phyloP scores from a whole-genome alignment of 768 basidiomycete genomes.

The Kwoniella dendrophila region DNA sequence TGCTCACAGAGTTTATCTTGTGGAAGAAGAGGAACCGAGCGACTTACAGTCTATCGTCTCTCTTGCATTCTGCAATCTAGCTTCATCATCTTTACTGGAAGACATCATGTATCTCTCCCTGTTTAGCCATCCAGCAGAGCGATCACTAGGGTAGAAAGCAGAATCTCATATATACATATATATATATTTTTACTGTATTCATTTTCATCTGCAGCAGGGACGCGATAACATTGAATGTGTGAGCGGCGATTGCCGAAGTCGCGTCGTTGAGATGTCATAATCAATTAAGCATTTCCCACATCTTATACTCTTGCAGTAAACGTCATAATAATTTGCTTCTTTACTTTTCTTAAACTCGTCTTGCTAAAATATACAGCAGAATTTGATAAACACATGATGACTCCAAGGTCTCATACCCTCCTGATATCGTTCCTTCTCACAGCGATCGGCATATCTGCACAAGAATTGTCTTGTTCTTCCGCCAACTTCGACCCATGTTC shows the following conservation, averaged over 20 bases:
- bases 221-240: no score
- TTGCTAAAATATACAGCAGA: no score
- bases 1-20: neutral
- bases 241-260: no score
- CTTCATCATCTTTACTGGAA: constrained; percentile 38
- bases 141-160: no score
- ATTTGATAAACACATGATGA: neutral
- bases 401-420: neutral
- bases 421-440: neutral
- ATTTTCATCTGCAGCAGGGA: no score
- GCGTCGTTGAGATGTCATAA: no score
- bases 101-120: constrained; percentile 18
- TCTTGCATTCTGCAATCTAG: constrained; percentile 43
- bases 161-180: no score
- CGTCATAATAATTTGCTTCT: no score
- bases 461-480: constrained; percentile 31
- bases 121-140: neutral
- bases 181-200: no score
- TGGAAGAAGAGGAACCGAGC: neutral
- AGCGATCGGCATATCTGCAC: neutral
- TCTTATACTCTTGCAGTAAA: no score
- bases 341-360: no score
- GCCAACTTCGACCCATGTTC: constrained; percentile 40
- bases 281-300: no score
- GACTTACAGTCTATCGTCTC: constrained; percentile 51